Evolutionary conservation across 768 basidiomycete genomes (phyloP), one percentile per base, ranked within the genome.

Genomic region (Clitopilus passeckerianus): DNA sequence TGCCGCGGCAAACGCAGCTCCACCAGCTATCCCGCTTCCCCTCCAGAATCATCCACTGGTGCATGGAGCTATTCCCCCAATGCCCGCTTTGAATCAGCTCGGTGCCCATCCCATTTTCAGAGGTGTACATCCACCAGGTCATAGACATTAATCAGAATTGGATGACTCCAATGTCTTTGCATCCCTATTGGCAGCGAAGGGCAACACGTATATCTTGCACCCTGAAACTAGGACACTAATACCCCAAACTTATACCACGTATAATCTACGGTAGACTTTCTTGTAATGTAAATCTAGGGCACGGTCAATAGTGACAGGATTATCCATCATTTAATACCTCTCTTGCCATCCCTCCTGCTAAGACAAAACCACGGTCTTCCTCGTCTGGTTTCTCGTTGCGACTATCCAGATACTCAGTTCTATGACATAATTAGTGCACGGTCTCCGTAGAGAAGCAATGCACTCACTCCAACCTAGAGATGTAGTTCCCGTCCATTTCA

Each of bases 401-500:
- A 10, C 44, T 61, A 24, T 64, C 60, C 7, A 63, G 56, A 33
- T 67, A 68, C 14, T 64, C 59, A 15, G 68, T 68, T 60, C 71
- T 72, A 57, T 10, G 33, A 34, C n/a, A 24, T 6, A 16, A 10
- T 27, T 41, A 33, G 20, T 56, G n/a, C 20, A 33, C n/a, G 34
- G 20, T n/a, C 20, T 57, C 22, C 14, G 10, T 30, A 60, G 33
- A 52, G 43, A n/a, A 16, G 10, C 16, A 22, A 43, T 18, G 34
- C 2, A 72, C 77, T 63, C 54, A 78, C 80, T 80, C 79, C 24
- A 82, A 68, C 43, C 77, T 69, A 15, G 80, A 81, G 52, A 80
- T 74, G 61, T 78, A 81, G 63, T 75, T 80, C 7, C 80, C 80
- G 60, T 80, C 77, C 65, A 75, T 67, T 56, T 80, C 77, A 27